A percentile compares a stretch with the other conserved stretches of the same genome.
Evolutionary conservation across 164 flowering plant species (phyloP).

Genomic region (Euptelea pleiosperma): DNA sequence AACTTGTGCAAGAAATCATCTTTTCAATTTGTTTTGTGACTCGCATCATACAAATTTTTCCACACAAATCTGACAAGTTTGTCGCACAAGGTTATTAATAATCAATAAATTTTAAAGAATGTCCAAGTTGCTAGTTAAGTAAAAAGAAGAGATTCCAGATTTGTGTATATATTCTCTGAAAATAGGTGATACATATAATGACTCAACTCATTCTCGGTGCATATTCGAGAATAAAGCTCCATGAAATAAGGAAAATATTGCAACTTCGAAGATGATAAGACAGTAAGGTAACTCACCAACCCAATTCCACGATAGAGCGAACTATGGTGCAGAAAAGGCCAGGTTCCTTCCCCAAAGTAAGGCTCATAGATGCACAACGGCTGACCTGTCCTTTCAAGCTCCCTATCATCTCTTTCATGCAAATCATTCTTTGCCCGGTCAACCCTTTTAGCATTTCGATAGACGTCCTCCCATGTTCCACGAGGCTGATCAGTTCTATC

Average conservation of each 20-base stretch:
- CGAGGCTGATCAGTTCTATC: slow-evolving; percentile 79
- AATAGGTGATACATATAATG: too few relatives aligned
- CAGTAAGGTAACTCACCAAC: slow-evolving; percentile 53
- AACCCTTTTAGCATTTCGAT: slow-evolving; percentile 74
- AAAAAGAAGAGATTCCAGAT: neutral
- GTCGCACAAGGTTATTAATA: too few relatives aligned
- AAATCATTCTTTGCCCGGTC: slow-evolving; percentile 72
- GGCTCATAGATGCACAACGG: slow-evolving; percentile 93
- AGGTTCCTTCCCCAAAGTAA: slow-evolving; percentile 82
- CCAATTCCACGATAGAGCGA: slow-evolving; percentile 94
- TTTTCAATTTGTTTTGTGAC: too few relatives aligned
- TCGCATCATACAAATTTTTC: too few relatives aligned
- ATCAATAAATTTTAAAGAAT: too few relatives aligned
- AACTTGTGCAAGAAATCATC: too few relatives aligned
- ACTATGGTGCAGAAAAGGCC: slow-evolving; percentile 78
- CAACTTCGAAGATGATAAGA: neutral
- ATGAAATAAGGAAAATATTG: neutral
- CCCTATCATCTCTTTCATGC: slow-evolving; percentile 98
- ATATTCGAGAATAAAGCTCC: neutral
- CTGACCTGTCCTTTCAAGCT: slow-evolving; percentile 95
- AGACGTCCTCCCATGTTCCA: slow-evolving; percentile 98
- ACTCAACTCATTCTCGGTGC: neutral
- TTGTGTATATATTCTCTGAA: too few relatives aligned
- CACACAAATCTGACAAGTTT: too few relatives aligned
- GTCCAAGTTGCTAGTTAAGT: neutral